Evolutionary conservation across 805 yeast genomes (phyloP), one percentile per base, ranked within the genome.

Genomic region (Suhomyces emberorum): DNA sequence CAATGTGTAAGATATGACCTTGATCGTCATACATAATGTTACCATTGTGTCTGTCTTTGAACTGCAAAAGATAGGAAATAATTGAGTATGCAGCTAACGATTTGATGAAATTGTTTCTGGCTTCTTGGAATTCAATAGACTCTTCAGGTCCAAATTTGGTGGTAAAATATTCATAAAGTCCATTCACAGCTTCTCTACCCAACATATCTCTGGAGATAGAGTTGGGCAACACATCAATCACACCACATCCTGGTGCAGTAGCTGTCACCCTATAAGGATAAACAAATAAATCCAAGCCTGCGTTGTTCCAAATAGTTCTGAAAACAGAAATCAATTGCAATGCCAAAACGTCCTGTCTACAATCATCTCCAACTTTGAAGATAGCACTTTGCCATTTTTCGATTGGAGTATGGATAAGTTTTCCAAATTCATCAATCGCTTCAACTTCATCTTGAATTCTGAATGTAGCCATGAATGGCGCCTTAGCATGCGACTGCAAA

Each of bases 181-280:
- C 98, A 61, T 93, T 93, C 18, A 93, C 98, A 1, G 98, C 98
- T 56, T 93, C 99, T 54, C 99, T 78, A 28, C 99, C 99, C 35
- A 93, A 73, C 98, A 93, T 91, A 63, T 93, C 99, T 65, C 99
- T 79, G 28, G 96, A 88, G 18, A 88, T 82, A 4, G 97, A 83
- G 56, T 91, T 86, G 22, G 98, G 98, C 47, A 93, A 72, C 21
- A 95, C 98, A 58, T 95, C 99, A 65, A 93, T 93, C 29, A 93
- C 95, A 62, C 99, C 99, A 68, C 98, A 89, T 0, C 99, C 98
- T 1, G 98, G 98, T 2, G 96, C 96, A 7, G 99, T 93, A 1
- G 99, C 98, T 0, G 96, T 89, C 17, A 93, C 98, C 47, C 97
- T 69, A 61, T 93, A 77, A 1, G 99, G 98, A 64, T 78, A 95